A percentile compares a stretch with the other conserved stretches of the same genome.
Conservation (phyloP, 2,329 filamentous ascomycete genomes). For the Parafenestella ontariensis region DNA sequence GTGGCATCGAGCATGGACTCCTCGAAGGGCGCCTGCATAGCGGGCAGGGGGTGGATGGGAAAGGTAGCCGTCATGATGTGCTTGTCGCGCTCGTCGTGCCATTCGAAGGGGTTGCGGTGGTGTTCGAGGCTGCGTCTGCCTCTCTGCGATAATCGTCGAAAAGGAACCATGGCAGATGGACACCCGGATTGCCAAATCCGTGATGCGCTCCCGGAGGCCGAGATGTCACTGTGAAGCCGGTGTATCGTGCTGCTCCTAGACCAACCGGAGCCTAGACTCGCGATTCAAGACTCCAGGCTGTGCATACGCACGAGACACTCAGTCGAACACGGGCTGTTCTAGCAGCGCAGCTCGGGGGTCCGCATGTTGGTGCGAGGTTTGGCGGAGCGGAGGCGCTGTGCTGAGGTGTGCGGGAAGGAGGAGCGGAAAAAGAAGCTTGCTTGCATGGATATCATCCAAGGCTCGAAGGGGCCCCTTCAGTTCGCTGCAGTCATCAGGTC, state of each 20-base stretch:
- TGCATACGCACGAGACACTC: conserved; percentile 35
- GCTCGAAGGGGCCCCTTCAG: conserved; percentile 11
- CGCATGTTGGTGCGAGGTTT: conserved; percentile 26
- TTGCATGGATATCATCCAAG: conserved; percentile 16
- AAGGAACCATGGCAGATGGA: conserved; percentile 30
- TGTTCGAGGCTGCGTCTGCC: conserved; percentile 25
- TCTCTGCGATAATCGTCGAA: conserved; percentile 30
- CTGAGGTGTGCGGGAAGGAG: conserved; percentile 18
- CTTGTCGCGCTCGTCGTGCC: conserved; percentile 42
- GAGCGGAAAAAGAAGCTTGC: conserved; percentile 15
- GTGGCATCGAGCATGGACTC: conserved; percentile 79
- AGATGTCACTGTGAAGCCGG: conserved; percentile 28
- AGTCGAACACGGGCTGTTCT: conserved; percentile 20
- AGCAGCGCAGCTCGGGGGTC: conserved; percentile 25
- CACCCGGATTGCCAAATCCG: conserved; percentile 8
- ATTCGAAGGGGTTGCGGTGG: conserved; percentile 37
- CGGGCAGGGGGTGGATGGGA: conserved; percentile 73
- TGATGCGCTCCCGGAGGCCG: conserved; percentile 16
- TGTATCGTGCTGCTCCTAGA: conserved; percentile 30
- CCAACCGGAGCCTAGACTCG: conserved; percentile 29
- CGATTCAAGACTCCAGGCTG: conserved; percentile 26
- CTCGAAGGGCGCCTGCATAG: conserved; percentile 82
- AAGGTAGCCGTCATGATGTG: conserved; percentile 47
- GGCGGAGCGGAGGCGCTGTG: conserved; percentile 16
- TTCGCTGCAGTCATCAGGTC: conserved; percentile 28